Evolutionary conservation across 495 filamentous ascomycete species (phyloP).

Genomic region (Aspergillus wentii): DNA sequence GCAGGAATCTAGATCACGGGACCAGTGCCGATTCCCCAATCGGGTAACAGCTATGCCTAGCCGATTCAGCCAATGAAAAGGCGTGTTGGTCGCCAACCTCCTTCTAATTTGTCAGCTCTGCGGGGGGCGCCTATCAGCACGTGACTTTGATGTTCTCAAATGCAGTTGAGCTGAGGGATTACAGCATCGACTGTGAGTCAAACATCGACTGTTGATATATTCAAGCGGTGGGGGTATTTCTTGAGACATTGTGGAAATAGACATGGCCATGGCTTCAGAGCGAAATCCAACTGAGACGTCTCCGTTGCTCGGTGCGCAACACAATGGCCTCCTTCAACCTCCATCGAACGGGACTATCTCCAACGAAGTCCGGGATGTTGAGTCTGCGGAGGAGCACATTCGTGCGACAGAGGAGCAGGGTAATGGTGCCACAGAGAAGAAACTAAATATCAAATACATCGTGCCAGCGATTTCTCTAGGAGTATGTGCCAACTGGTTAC

Average conservation of each 20-base stretch:
- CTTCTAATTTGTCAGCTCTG: conserved; percentile 2
- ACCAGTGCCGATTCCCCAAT: too few relatives aligned
- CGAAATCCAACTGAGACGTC: conserved; percentile 31
- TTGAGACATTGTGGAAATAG: neutral
- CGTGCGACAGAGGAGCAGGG: conserved; percentile 10
- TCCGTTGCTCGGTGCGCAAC: conserved; percentile 32
- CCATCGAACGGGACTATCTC: conserved; percentile 24
- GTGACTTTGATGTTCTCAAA: conserved; percentile 3
- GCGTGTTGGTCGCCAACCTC: neutral
- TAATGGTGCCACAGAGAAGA: conserved; percentile 27
- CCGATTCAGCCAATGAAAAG: conserved; percentile 5
- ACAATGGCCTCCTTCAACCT: conserved; percentile 16
- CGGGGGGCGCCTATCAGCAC: conserved; percentile 15
- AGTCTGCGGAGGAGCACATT: conserved; percentile 10
- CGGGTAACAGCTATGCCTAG: neutral
- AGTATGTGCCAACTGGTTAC: too few relatives aligned
- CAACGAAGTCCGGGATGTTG: conserved; percentile 11
- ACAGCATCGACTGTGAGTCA: neutral
- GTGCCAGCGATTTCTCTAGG: conserved; percentile 48
- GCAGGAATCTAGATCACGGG: too few relatives aligned
- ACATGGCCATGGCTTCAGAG: conserved; percentile 24
- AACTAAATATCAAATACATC: conserved; percentile 38
- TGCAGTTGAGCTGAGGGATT: neutral
- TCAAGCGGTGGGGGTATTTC: too few relatives aligned
- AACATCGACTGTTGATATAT: too few relatives aligned